These are phyloP conservation scores for Phytophthora crassamura DNA, from an alignment of 352 stramenopile species.

Conservation along the genomic window DNA sequence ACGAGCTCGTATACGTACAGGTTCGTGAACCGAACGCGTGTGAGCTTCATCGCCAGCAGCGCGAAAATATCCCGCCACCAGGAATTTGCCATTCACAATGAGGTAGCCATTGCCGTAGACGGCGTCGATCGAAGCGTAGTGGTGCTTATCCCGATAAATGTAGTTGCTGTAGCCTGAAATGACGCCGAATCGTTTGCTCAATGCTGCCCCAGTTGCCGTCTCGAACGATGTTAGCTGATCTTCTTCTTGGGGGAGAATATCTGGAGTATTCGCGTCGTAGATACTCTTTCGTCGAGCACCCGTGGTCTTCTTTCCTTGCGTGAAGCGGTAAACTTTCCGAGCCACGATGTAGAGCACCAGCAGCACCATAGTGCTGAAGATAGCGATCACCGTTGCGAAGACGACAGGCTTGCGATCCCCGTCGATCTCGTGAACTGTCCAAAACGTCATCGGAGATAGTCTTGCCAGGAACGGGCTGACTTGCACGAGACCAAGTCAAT, in stretches of 20 bases:
- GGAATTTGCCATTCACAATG: conserved; percentile 45
- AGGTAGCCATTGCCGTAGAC: conserved; percentile 60
- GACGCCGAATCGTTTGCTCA: conserved; percentile 34
- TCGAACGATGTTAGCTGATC: conserved; percentile 25
- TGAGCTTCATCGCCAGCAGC: conserved; percentile 49
- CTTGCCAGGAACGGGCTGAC: conserved; percentile 18
- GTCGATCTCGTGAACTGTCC: conserved; percentile 17
- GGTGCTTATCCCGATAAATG: conserved; percentile 36
- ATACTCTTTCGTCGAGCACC: conserved; percentile 3
- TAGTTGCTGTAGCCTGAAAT: conserved; percentile 46
- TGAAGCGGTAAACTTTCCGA: conserved; percentile 26
- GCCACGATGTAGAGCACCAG: conserved; percentile 32
- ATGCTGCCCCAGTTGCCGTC: conserved; percentile 20
- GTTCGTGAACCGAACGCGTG: conserved; percentile 32
- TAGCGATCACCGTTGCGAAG: conserved; percentile 18
- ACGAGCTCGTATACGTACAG: conserved; percentile 49
- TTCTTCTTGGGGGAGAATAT: background rate
- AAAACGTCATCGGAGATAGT: conserved; percentile 25
- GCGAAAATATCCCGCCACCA: conserved; percentile 40
- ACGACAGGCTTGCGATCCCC: conserved; percentile 18
- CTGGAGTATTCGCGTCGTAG: conserved; percentile 27
- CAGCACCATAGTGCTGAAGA: conserved; percentile 23
- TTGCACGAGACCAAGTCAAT: conserved; percentile 19
- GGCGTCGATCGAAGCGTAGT: conserved; percentile 45
- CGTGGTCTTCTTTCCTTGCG: background rate